Evolutionary conservation across 1,284 basidiomycete genomes (phyloP).

Genomic region (Marasmius sp.): DNA sequence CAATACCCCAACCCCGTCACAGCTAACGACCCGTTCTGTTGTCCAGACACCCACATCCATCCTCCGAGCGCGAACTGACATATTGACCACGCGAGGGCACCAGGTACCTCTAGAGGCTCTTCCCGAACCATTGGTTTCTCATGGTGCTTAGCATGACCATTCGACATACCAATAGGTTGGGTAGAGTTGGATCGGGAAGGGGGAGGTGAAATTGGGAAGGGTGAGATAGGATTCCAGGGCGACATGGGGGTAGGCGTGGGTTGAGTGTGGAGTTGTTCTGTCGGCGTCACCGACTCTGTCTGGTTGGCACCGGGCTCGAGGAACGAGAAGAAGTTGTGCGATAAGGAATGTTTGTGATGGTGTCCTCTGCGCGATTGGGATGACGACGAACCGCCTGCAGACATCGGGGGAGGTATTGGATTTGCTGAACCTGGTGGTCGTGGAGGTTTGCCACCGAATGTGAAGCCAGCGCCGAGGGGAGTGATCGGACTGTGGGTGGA

Average conservation of each 20-base stretch:
- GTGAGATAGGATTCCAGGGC: constrained; percentile 50
- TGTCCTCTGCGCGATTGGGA: constrained; percentile 66
- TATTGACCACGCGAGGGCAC: constrained; percentile 15
- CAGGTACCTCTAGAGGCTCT: neutral
- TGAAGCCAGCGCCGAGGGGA: constrained; percentile 61
- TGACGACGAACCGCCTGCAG: constrained; percentile 23
- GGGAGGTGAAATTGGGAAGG: constrained; percentile 23
- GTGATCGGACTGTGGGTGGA: constrained; percentile 30
- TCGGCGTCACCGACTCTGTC: constrained; percentile 9
- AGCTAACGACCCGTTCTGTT: constrained; percentile 83
- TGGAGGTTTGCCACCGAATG: constrained; percentile 53
- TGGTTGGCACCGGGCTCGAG: constrained; percentile 56
- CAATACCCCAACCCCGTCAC: constrained; percentile 94
- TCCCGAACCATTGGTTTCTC: neutral
- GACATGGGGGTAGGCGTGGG: constrained; percentile 52
- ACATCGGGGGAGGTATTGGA: constrained; percentile 15
- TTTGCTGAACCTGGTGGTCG: constrained; percentile 26
- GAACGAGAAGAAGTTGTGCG: constrained; percentile 92
- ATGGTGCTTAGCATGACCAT: neutral
- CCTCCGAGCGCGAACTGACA: constrained; percentile 65
- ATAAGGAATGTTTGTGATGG: constrained; percentile 92
- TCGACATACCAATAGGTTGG: neutral
- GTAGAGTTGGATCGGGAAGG: neutral
- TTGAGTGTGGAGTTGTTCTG: constrained; percentile 41
- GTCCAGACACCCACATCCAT: constrained; percentile 88